Base-by-base conservation (phyloP, 352 stramenopile genomes). In the Pythium brassicae region DNA sequence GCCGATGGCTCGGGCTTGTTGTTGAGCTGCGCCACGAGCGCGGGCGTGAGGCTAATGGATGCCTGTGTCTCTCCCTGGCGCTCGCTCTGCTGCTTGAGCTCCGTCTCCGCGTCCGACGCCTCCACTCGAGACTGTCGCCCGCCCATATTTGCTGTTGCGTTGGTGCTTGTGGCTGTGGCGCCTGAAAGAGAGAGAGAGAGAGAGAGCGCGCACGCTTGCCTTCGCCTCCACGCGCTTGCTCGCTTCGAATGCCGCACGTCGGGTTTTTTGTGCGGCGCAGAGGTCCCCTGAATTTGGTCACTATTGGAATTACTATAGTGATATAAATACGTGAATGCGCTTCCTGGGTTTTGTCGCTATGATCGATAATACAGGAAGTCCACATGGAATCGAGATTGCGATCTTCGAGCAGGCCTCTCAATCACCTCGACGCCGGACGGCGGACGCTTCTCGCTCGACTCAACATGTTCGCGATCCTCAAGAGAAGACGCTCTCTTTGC, bases 91-190 rank as follows among this genome's bases (percentile, higher is more conserved):
- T 76, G 57, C 19, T 65, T 64, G 59, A 88, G 65, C 65, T 92
- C 76, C 17, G 64, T 71, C 56, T 78, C 68, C 50, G 66, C 61
- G 34, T 89, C 78, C 27, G 69, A 79, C 54, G 74, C 68, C 67
- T 83, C 78, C 56, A 92, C 74, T 53, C 81, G 81, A 61, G 81
- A 89, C 67, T 87, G 81, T 69, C 86, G 87, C 59, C 76, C 78
- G 69, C 81, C 81, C 81, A 91, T 91, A 32, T 23, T 10, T 29
- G 8, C n/a, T 42, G 26, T 23, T 19, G 9, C 29, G 26, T 23
- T 19, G 9, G 22, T 15, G 46, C 6, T 49, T 27, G 11, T 37
- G 8, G 26, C 22, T 46, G 25, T 29, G 19, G 23, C 23, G 2
- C 10, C 7, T 48, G 20, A n/a, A n/a, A n/a, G n/a, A n/a, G n/a